phyloP scores from a whole-genome alignment of 2,329 filamentous ascomycete species.

The Nemania bipapillata region DNA sequence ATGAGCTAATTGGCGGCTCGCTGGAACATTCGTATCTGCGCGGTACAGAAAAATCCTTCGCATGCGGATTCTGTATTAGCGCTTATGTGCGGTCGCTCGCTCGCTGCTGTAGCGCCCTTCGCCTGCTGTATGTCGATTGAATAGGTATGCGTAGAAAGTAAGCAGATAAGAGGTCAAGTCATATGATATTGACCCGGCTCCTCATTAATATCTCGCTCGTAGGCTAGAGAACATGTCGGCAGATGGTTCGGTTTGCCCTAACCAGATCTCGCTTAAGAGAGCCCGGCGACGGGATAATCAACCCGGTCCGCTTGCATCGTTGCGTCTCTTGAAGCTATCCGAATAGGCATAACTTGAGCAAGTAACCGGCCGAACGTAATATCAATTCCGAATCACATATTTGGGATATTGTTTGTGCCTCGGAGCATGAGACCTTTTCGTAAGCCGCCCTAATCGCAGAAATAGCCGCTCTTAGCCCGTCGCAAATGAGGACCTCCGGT shows the following conservation, averaged over 20 bases:
- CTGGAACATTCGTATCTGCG: slow-evolving; percentile 19
- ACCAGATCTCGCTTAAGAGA: not conserved
- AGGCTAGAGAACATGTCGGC: not conserved
- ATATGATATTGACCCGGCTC: not conserved
- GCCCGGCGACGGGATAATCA: not conserved
- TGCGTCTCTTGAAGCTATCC: not conserved
- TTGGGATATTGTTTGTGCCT: not conserved
- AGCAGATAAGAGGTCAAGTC: slow-evolving; percentile 3
- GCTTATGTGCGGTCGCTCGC: slow-evolving; percentile 25
- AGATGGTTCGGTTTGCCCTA: not conserved
- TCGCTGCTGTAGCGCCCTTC: not conserved
- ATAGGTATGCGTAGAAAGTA: slow-evolving; percentile 9
- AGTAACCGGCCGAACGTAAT: not conserved
- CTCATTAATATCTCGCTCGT: not conserved
- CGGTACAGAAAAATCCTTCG: slow-evolving; percentile 19
- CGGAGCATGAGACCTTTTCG: not conserved
- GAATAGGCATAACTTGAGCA: not conserved
- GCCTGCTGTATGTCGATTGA: slow-evolving; percentile 16
- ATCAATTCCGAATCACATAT: not conserved
- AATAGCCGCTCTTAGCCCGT: not conserved
- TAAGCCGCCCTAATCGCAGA: not conserved
- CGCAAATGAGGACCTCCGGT: not conserved
- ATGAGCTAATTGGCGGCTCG: not conserved
- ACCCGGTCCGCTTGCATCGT: not conserved
- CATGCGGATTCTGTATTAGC: slow-evolving; percentile 21